Evolutionary conservation across 2,329 filamentous ascomycete genomes (phyloP).

Genomic region (Ophiostoma sp.): DNA sequence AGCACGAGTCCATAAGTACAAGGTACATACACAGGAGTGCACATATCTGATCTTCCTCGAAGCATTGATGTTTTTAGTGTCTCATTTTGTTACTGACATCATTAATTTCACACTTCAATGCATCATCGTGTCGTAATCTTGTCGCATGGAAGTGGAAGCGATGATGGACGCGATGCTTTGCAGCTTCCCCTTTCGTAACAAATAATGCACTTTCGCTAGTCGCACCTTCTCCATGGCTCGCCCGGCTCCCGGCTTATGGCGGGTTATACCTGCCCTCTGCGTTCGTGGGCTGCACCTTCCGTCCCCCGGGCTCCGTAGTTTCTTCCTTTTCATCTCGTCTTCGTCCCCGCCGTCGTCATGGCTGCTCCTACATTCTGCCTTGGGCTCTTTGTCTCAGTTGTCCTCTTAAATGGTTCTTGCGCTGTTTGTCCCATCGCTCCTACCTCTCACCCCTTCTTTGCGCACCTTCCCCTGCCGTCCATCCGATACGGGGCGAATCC

Average conservation of each 20-base stretch:
- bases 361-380: neutral
- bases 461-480: neutral
- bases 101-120: neutral
- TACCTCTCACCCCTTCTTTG: neutral
- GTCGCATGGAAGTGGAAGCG: neutral
- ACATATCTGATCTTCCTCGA: neutral
- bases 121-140: conserved; percentile 8
- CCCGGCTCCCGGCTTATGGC: too few relatives aligned
- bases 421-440: neutral
- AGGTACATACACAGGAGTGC: neutral
- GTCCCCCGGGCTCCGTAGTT: conserved; percentile 1
- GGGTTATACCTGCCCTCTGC: neutral
- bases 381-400: neutral
- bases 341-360: neutral
- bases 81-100: conserved; percentile 4
- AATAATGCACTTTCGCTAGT: neutral
- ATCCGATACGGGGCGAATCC: neutral
- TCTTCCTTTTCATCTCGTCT: conserved; percentile 11
- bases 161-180: neutral
- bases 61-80: neutral
- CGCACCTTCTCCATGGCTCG: neutral
- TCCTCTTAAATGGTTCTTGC: too few relatives aligned
- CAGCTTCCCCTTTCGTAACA: neutral
- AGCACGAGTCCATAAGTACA: neutral
- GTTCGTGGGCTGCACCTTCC: neutral